These are phyloP conservation scores for Murraya koenigii DNA, from an alignment of 345 rosid species.

Conservation along the genomic window DNA sequence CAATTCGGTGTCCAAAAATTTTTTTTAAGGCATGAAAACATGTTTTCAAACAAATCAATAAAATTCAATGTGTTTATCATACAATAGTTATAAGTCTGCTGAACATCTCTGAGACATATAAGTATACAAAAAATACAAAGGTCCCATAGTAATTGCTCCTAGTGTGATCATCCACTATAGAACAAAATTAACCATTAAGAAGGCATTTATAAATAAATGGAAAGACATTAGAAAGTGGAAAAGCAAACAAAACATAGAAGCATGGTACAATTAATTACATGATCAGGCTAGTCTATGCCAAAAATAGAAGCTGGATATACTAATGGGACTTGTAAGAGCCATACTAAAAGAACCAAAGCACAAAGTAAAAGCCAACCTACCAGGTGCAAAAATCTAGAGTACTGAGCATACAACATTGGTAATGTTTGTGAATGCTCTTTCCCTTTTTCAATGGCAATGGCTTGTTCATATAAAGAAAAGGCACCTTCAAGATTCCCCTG, in stretches of 20 bases:
- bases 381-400: conserved; percentile 69
- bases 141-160: neutral
- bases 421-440: conserved; percentile 79
- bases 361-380: conserved; percentile 39
- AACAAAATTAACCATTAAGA: neutral
- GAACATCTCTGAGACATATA: neutral
- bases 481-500: conserved; percentile 86
- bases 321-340: no score
- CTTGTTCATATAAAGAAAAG: conserved; percentile 77
- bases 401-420: conserved; percentile 86
- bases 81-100: neutral
- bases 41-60: neutral
- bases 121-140: neutral
- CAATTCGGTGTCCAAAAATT: neutral
- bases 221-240: neutral
- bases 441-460: conserved; percentile 93
- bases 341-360: neutral
- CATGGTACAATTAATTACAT: neutral
- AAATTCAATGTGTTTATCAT: neutral
- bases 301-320: neutral
- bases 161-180: neutral
- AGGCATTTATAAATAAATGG: neutral
- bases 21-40: neutral
- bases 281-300: neutral
- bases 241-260: neutral